Base-by-base conservation (phyloP, 257 asterid genomes). In the Solanum tarijense region DNA sequence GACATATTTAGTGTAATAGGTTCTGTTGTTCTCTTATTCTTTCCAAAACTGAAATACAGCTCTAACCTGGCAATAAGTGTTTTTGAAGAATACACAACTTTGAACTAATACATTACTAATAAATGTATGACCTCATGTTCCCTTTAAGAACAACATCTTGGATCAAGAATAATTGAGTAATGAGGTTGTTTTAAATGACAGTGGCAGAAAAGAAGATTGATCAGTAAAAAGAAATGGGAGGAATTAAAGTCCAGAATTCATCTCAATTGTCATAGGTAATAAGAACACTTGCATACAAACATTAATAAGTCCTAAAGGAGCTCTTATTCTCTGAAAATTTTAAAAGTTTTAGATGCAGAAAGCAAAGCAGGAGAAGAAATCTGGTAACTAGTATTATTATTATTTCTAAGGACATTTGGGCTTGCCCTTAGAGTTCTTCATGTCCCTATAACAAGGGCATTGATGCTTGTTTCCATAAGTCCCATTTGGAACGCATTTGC, bases 401-500 rank as follows among this genome's bases (percentile, higher is more conserved):
- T 68, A 29, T 71, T 29, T 16, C 87, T 34, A 93, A 87, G 98
- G 98, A 91, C 98, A 95, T 88, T 95, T 95, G 20, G 98, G 92
- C 7, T 89, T 94, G 83, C 98, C 98, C 94, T 95, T 95, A 74
- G 95, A 94, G 91, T 86, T 92, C 66, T 86, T 88, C 95, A 89
- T 68, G 92, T 93, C 95, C 46, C 95, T 85, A 85, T 94, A 95
- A 85, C 98, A 93, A 86, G 96, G 95, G 93, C 96, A 95, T 90
- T 93, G 91, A 71, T 94, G 94, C 92, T 94, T 94, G 93, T 95
- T 94, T 20, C 98, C 97, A 46, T 90, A 95, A 23, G 98, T 95
- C 41, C 98, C 98, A 5, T 92, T 87, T 2, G 98, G 98, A 87
- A 95, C 98, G 21, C 98, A 95, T 87, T 88, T 91, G 97, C 98